These are phyloP conservation scores for Clitopilus hobsonii DNA, from an alignment of 768 basidiomycete species.

Conservation along the genomic window DNA sequence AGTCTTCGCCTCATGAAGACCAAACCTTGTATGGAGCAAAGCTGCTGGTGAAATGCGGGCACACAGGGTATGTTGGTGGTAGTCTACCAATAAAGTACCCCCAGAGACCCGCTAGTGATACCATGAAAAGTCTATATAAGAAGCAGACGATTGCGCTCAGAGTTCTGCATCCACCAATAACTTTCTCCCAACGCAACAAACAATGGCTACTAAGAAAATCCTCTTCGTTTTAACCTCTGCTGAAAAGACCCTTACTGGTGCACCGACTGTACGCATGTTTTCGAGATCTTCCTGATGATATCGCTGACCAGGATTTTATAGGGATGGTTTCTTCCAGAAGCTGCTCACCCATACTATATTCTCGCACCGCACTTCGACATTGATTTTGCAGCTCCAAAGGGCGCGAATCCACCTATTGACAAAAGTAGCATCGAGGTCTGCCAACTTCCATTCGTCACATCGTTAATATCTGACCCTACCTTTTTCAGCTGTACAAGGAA, in stretches of 20 bases:
- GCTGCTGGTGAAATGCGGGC: background rate
- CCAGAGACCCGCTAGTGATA: background rate
- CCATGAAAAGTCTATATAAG: background rate
- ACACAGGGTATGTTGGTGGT: no score
- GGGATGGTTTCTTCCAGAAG: constrained; percentile 82
- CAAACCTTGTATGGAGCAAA: background rate
- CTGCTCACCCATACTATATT: constrained; percentile 66
- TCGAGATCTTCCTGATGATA: background rate
- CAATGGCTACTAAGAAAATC: constrained; percentile 18
- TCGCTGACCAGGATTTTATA: constrained; percentile 15
- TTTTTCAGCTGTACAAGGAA: constrained; percentile 37
- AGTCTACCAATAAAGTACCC: background rate
- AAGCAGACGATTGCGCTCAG: background rate
- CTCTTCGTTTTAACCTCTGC: constrained; percentile 77
- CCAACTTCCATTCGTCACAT: background rate
- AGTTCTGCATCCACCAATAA: background rate
- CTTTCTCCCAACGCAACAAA: background rate
- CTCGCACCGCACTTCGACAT: constrained; percentile 45
- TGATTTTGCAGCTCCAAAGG: constrained; percentile 56
- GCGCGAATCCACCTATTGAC: constrained; percentile 71
- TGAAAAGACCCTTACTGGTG: constrained; percentile 48
- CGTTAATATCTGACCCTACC: no score
- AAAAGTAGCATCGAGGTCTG: constrained; percentile 44
- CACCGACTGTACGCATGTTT: constrained; percentile 39
- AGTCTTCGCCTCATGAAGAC: no score